Evolutionary conservation across 345 rosid species (phyloP).

Genomic region (Atalantia buxifolia): DNA sequence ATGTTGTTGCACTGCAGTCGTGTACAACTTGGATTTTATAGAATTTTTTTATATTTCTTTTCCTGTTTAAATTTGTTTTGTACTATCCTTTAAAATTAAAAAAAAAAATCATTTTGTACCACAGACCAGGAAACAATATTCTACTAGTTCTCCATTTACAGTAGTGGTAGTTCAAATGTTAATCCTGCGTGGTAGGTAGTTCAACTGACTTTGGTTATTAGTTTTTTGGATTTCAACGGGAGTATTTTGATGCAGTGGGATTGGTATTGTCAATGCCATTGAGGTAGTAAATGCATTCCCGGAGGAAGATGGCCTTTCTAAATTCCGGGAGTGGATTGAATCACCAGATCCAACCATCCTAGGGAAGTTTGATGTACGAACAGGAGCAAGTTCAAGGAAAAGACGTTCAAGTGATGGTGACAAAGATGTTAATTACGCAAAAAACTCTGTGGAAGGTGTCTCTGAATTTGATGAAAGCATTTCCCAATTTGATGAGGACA

Average conservation of each 20-base stretch:
- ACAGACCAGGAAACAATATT: not conserved
- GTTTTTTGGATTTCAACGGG: constrained; percentile 14
- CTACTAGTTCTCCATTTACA: not conserved
- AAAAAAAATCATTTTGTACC: not conserved
- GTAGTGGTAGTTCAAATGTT: not conserved
- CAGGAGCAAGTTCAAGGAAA: constrained; percentile 36
- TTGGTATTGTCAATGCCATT: constrained; percentile 96
- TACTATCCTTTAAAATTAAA: no score
- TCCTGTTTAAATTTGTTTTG: not conserved
- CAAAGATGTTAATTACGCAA: constrained; percentile 18
- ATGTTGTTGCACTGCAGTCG: not conserved
- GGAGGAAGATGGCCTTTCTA: constrained; percentile 84
- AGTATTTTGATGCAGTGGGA: constrained; percentile 63
- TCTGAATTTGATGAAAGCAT: constrained; percentile 27
- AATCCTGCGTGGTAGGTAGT: not conserved
- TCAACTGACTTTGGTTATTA: constrained; percentile 7
- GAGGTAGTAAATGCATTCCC: constrained; percentile 95
- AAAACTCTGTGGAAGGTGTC: constrained; percentile 18
- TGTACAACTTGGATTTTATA: not conserved
- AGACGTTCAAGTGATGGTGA: constrained; percentile 38
- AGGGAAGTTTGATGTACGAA: constrained; percentile 44
- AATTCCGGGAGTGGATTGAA: constrained; percentile 92
- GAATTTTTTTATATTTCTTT: not conserved
- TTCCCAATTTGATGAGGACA: constrained; percentile 24
- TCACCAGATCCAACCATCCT: constrained; percentile 94